Conservation (phyloP, 2,329 filamentous ascomycete species). For the Fusarium sp. region DNA sequence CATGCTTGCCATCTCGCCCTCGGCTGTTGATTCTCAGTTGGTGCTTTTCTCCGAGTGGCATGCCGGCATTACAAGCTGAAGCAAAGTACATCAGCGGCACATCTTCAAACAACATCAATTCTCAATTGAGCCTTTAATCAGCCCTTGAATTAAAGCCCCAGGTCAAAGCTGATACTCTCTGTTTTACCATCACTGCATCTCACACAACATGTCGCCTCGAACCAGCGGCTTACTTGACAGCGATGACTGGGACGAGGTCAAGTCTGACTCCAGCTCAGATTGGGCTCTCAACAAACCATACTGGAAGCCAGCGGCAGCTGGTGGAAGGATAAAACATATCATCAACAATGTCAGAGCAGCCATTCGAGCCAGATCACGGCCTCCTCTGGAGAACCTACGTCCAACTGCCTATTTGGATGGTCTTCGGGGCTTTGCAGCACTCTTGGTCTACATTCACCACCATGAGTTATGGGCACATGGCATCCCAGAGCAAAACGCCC, state of each 20-base stretch:
- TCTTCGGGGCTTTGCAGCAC: conserved; percentile 75
- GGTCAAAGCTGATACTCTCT: neutral
- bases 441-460: conserved; percentile 76
- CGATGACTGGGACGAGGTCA: conserved; percentile 54
- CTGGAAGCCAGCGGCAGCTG: conserved; percentile 50
- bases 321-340: conserved; percentile 22
- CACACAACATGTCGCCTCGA: conserved; percentile 51
- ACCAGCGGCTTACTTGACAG: conserved; percentile 54
- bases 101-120: conserved; percentile 11
- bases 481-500: conserved; percentile 52
- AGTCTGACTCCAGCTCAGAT: conserved; percentile 39
- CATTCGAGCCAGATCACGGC: conserved; percentile 33
- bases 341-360: conserved; percentile 24
- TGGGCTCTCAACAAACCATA: conserved; percentile 41
- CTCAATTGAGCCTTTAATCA: conserved; percentile 1
- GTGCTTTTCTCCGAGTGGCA: conserved; percentile 14
- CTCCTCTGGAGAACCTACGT: conserved; percentile 53
- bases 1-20: conserved; percentile 34
- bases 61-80: neutral
- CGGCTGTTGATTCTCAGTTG: conserved; percentile 22
- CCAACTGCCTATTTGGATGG: conserved; percentile 74
- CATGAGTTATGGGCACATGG: conserved; percentile 71
- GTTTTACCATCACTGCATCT: neutral
- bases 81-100: conserved; percentile 11
- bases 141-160: neutral